These are phyloP conservation scores for Wickerhamiella kazuoi DNA, from an alignment of 805 yeast species.

Conservation along the genomic window DNA sequence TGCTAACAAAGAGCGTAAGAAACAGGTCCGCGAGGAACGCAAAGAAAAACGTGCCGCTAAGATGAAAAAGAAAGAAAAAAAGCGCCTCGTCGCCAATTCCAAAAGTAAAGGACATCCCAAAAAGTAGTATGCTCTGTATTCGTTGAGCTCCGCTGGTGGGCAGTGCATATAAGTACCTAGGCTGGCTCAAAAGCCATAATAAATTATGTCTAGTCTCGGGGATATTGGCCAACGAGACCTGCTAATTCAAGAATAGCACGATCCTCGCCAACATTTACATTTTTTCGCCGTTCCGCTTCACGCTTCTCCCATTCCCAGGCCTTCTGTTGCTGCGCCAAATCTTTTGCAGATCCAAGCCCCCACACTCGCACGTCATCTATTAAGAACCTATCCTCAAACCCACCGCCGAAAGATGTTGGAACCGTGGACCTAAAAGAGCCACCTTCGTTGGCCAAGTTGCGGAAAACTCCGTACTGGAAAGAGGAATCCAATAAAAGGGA, in stretches of 20 bases:
- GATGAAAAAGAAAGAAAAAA: conserved; percentile 68
- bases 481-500: conserved; percentile 63
- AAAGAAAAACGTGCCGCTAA: conserved; percentile 66
- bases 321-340: conserved; percentile 54
- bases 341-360: conserved; percentile 76
- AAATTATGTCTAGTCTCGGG: background rate
- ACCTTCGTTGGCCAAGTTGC: conserved; percentile 48
- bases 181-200: no score
- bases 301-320: conserved; percentile 85
- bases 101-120: conserved; percentile 12
- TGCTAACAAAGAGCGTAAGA: conserved; percentile 54
- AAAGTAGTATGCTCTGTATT: no score
- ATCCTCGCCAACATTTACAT: conserved; percentile 56
- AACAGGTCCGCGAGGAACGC: conserved; percentile 56
- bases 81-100: conserved; percentile 49
- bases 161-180: no score
- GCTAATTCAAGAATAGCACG: conserved; percentile 78
- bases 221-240: conserved; percentile 33
- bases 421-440: conserved; percentile 14
- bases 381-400: conserved; percentile 51
- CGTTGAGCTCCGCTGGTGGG: background rate
- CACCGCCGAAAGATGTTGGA: conserved; percentile 15
- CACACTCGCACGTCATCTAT: conserved; percentile 72
- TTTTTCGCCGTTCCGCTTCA: conserved; percentile 64
- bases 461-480: conserved; percentile 63